Evolutionary conservation across 2,329 filamentous ascomycete genomes (phyloP).

Genomic region (Aspergillus alliaceus): DNA sequence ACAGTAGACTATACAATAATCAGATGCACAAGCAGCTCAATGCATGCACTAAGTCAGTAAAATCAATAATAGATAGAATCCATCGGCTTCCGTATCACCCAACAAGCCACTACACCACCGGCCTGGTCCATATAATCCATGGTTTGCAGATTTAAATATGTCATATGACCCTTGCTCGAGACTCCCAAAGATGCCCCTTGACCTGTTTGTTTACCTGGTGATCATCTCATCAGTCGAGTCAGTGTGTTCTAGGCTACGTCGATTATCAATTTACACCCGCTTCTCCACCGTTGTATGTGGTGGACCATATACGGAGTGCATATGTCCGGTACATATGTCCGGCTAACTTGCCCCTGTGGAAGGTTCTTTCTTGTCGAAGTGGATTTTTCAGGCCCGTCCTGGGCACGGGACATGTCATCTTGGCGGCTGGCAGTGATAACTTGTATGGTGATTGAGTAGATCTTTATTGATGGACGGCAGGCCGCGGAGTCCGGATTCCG

Average conservation of each 20-base stretch:
- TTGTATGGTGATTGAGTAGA: background rate
- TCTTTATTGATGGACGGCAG: background rate
- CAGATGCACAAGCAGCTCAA: background rate
- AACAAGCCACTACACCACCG: background rate
- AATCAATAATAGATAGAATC: too few species aligned
- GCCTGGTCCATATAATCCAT: background rate
- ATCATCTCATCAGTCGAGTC: background rate
- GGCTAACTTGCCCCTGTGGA: background rate
- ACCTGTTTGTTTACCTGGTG: background rate
- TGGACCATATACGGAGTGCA: background rate
- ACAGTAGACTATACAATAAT: background rate
- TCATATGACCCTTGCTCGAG: background rate
- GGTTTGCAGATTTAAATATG: background rate
- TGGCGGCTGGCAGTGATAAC: too few species aligned
- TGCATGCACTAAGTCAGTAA: background rate
- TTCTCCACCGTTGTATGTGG: background rate
- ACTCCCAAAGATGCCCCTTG: background rate
- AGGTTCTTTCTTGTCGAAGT: background rate
- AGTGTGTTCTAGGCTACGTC: background rate
- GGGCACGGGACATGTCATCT: background rate
- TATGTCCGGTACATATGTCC: background rate
- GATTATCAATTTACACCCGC: background rate
- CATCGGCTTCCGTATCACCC: background rate
- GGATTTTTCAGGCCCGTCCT: background rate
- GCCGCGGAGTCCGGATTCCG: background rate